Conservation (phyloP, 768 basidiomycete species). For the Artomyces pyxidatus region DNA sequence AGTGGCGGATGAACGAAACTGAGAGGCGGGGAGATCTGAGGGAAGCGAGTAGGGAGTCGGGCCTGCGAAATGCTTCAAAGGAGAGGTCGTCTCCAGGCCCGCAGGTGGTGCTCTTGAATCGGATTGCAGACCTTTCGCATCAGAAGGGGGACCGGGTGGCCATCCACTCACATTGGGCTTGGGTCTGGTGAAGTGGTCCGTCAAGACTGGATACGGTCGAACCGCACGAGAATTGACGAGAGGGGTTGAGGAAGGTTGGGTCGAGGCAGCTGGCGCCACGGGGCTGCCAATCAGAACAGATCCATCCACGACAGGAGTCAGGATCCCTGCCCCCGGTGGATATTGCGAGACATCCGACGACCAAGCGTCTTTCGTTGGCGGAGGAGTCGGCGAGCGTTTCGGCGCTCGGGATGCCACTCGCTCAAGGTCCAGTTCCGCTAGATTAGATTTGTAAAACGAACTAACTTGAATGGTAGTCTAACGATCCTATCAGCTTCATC, state of each 20-base stretch:
- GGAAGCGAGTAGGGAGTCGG: background rate
- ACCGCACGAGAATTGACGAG: background rate
- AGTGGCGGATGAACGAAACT: background rate
- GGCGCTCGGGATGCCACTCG: conserved; percentile 6
- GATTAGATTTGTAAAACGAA: conserved; percentile 41
- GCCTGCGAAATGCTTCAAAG: no score
- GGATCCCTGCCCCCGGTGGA: no score
- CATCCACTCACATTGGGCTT: background rate
- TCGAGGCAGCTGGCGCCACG: background rate
- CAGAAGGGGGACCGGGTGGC: background rate
- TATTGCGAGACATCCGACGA: conserved; percentile 19
- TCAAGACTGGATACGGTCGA: background rate
- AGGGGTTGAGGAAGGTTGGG: background rate
- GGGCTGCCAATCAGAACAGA: background rate
- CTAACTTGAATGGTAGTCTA: conserved; percentile 51
- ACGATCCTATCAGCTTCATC: background rate
- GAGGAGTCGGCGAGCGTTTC: conserved; percentile 23
- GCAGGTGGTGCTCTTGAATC: background rate
- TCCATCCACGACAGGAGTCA: conserved; percentile 8
- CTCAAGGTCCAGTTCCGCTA: conserved; percentile 32
- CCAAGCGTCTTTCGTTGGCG: conserved; percentile 11
- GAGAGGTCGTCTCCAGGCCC: background rate
- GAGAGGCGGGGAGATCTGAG: background rate
- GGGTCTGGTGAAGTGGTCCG: no score
- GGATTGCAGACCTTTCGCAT: background rate